A percentile compares a stretch with the other conserved stretches of the same genome.
Conservation (phyloP, 179 eudicot species). For the Corrigiola litoralis region DNA sequence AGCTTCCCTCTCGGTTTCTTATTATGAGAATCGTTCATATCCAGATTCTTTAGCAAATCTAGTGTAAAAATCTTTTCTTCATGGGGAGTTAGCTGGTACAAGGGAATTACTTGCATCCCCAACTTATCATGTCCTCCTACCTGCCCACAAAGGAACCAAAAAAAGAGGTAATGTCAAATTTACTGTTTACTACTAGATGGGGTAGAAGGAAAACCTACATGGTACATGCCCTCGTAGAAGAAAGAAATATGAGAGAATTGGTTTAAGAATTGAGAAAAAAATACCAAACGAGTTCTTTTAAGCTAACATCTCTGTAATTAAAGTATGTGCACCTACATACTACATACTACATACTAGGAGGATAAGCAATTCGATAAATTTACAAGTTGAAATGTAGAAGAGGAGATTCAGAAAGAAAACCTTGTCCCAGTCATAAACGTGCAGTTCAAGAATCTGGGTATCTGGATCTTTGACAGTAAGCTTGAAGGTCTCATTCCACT, state of each 20-base stretch:
- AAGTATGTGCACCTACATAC: too few relatives aligned
- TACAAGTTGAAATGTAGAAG: not conserved
- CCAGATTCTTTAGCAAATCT: constrained; percentile 64
- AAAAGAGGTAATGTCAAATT: not conserved
- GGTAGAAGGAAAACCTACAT: too few relatives aligned
- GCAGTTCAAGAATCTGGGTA: constrained; percentile 59
- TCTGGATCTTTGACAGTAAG: constrained; percentile 80
- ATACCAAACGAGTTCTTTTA: too few relatives aligned
- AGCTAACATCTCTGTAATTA: too few relatives aligned
- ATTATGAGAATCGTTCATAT: constrained; percentile 36
- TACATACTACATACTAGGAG: too few relatives aligned
- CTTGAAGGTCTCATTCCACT: constrained; percentile 86
- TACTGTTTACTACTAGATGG: too few relatives aligned
- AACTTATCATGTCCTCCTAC: constrained; percentile 74
- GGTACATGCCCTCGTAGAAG: too few relatives aligned
- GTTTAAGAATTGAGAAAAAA: too few relatives aligned
- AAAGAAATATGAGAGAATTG: too few relatives aligned
- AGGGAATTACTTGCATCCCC: constrained; percentile 66
- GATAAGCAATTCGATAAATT: too few relatives aligned
- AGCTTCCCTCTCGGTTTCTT: constrained; percentile 67
- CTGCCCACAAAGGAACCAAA: constrained; percentile 31
- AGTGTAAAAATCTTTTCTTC: constrained; percentile 55
- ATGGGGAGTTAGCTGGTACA: constrained; percentile 53
- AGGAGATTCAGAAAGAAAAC: constrained; percentile 25
- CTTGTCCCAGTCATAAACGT: constrained; percentile 95